Conservation (phyloP, 352 stramenopile species). For the Globisporangium solare region DNA sequence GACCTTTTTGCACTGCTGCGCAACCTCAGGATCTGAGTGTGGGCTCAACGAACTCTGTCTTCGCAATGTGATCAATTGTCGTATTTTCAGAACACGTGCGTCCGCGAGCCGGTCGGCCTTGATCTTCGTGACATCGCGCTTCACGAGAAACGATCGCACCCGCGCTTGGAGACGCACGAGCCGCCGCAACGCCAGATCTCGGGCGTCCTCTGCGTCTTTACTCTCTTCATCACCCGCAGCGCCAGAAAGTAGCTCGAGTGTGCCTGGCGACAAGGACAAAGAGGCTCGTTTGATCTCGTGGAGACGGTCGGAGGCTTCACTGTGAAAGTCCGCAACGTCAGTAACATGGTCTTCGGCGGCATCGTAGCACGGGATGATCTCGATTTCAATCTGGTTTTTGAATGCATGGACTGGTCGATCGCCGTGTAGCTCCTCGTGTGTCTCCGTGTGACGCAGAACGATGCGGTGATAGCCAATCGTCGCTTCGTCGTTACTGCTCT, state of each 20-base stretch:
- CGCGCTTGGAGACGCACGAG: constrained; percentile 40
- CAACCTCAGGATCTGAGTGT: constrained; percentile 12
- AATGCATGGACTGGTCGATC: constrained; percentile 21
- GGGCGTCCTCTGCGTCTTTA: background rate
- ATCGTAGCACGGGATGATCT: constrained; percentile 32
- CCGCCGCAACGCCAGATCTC: constrained; percentile 6
- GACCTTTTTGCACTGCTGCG: constrained; percentile 11
- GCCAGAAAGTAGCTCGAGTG: background rate
- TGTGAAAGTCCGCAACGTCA: constrained; percentile 32
- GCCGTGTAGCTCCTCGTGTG: constrained; percentile 22
- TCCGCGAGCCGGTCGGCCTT: constrained; percentile 56
- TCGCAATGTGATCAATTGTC: constrained; percentile 15
- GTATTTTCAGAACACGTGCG: constrained; percentile 30
- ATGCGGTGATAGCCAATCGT: constrained; percentile 34
- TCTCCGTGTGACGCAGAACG: constrained; percentile 24
- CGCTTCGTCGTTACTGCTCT: background rate
- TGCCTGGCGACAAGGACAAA: background rate
- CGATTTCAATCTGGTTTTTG: constrained; percentile 28
- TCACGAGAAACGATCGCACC: constrained; percentile 41
- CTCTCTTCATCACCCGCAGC: background rate
- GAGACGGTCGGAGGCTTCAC: constrained; percentile 22
- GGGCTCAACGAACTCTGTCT: constrained; percentile 12
- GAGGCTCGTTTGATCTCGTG: constrained; percentile 29
- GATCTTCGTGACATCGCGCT: constrained; percentile 28
- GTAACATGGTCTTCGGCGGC: constrained; percentile 25